Evolutionary conservation across 1,139 yeast species (phyloP).

Genomic region (Scheffersomyces insectosa): DNA sequence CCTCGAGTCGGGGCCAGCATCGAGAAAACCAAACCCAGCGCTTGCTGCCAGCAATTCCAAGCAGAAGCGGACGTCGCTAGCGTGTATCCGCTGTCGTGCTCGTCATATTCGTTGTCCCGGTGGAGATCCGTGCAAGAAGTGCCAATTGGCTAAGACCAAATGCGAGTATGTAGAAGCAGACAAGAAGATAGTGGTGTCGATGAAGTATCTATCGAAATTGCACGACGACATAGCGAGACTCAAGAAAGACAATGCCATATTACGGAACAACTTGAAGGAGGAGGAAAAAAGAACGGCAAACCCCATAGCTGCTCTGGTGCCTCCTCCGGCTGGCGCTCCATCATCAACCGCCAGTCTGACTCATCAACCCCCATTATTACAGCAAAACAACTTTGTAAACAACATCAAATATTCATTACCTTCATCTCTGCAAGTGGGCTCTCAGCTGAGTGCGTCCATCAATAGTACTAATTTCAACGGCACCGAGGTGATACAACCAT

Average conservation of each 20-base stretch:
- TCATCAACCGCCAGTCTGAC: too few species aligned
- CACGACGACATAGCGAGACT: slow-evolving; percentile 65
- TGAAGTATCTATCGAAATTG: slow-evolving; percentile 67
- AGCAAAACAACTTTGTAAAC: not conserved
- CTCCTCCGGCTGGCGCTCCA: not conserved
- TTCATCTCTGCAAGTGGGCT: slow-evolving; percentile 2
- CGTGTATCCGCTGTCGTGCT: slow-evolving; percentile 71
- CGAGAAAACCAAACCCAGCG: too few species aligned
- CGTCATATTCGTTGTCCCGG: slow-evolving; percentile 84
- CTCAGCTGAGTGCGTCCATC: slow-evolving; percentile 3
- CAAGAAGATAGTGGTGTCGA: slow-evolving; percentile 73
- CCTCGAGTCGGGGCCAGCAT: too few species aligned
- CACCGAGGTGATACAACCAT: slow-evolving; percentile 59
- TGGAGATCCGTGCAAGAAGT: slow-evolving; percentile 72
- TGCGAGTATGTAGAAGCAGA: slow-evolving; percentile 82
- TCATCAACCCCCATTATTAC: not conserved
- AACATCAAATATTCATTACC: slow-evolving; percentile 1
- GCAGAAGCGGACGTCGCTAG: slow-evolving; percentile 36
- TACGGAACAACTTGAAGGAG: slow-evolving; percentile 48
- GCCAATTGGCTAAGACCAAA: slow-evolving; percentile 54
- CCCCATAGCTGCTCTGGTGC: not conserved
- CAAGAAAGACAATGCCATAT: slow-evolving; percentile 54
- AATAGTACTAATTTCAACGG: not conserved
- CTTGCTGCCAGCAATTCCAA: not conserved
- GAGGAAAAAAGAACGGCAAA: slow-evolving; percentile 16